Conservation (phyloP, 1,284 basidiomycete genomes). For the Ceratobasidium sp. region DNA sequence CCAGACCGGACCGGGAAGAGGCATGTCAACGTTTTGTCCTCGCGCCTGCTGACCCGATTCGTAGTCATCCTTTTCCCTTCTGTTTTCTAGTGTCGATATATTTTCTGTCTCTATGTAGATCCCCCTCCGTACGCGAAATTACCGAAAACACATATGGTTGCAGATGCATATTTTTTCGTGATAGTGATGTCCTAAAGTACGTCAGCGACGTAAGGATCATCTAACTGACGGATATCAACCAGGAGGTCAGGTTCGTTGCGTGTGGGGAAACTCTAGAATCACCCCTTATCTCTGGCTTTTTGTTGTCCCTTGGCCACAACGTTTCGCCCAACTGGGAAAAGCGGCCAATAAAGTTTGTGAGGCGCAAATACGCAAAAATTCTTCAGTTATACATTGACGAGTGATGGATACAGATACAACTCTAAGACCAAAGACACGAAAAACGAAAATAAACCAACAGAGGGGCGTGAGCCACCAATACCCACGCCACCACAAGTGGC, state of each 20-base stretch:
- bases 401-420: slow-evolving; percentile 1
- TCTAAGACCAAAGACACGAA: background rate
- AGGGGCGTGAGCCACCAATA: slow-evolving; percentile 6
- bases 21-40: slow-evolving; percentile 32
- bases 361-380: background rate
- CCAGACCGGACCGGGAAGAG: background rate
- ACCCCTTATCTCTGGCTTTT: background rate
- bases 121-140: slow-evolving; percentile 9
- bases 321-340: background rate
- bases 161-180: background rate
- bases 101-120: slow-evolving; percentile 23
- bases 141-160: slow-evolving; percentile 19
- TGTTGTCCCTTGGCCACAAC: no score
- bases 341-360: background rate
- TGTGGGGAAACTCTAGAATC: background rate
- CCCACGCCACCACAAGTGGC: slow-evolving; percentile 7
- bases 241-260: slow-evolving; percentile 11
- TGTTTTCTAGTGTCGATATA: slow-evolving; percentile 9
- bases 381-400: slow-evolving; percentile 10
- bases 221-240: slow-evolving; percentile 18
- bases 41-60: slow-evolving; percentile 25
- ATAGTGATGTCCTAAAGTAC: slow-evolving; percentile 14
- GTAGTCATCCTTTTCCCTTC: slow-evolving; percentile 2
- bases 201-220: slow-evolving; percentile 24
- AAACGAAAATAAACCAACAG: slow-evolving; percentile 4